These are phyloP conservation scores for Stagonosporopsis chrysanthemi DNA, from an alignment of 2,329 filamentous ascomycete genomes.

Conservation along the genomic window DNA sequence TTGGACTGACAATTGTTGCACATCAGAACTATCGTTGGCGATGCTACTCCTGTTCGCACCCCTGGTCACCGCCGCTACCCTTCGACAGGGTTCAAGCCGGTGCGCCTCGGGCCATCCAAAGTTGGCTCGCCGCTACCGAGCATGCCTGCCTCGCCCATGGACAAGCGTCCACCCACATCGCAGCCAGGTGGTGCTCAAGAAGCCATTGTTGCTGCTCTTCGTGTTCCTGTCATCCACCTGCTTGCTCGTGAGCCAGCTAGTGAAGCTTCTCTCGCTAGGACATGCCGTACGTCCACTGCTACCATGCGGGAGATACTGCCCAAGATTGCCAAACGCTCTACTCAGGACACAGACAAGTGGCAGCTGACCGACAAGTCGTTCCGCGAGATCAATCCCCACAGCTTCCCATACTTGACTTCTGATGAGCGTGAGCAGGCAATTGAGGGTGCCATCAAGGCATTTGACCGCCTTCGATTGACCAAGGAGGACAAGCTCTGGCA, in stretches of 20 bases:
- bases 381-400: constrained; percentile 68
- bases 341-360: constrained; percentile 54
- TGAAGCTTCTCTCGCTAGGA: constrained; percentile 42
- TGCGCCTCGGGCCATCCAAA: constrained; percentile 47
- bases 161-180: constrained; percentile 52
- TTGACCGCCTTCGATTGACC: constrained; percentile 67
- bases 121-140: constrained; percentile 52
- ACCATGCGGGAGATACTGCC: constrained; percentile 44
- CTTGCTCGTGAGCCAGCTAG: constrained; percentile 55
- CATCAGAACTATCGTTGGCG: constrained; percentile 48
- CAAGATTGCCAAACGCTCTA: constrained; percentile 62
- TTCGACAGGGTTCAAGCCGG: constrained; percentile 45
- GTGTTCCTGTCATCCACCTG: constrained; percentile 58
- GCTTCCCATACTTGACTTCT: constrained; percentile 63
- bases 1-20: constrained; percentile 41
- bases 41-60: constrained; percentile 42
- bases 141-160: constrained; percentile 47
- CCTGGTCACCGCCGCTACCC: constrained; percentile 47
- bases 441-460: constrained; percentile 68
- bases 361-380: constrained; percentile 64
- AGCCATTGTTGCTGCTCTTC: constrained; percentile 52
- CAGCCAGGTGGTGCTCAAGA: constrained; percentile 46
- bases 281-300: constrained; percentile 39
- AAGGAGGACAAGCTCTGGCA: constrained; percentile 70
- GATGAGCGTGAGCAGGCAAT: constrained; percentile 67